Evolutionary conservation across 2,329 filamentous ascomycete genomes (phyloP).

Genomic region (Fusarium virguliforme): DNA sequence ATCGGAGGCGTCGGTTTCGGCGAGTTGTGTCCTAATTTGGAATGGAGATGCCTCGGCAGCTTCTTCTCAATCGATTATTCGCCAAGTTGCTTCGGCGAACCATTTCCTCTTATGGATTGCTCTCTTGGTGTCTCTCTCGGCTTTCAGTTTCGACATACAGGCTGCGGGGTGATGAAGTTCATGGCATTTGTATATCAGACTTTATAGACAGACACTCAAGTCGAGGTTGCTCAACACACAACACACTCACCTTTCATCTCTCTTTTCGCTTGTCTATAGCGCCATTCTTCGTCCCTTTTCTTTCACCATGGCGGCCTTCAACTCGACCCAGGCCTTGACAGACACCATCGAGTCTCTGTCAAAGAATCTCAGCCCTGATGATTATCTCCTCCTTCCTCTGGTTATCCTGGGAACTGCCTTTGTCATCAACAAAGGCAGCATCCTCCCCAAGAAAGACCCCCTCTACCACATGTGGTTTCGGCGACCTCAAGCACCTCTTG

Average conservation of each 20-base stretch:
- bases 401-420: background rate
- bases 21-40: background rate
- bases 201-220: background rate
- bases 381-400: constrained; percentile 24
- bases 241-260: background rate
- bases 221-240: background rate
- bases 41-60: background rate
- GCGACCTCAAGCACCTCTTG: background rate
- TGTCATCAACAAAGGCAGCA: background rate
- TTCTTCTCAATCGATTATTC: background rate
- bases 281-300: background rate
- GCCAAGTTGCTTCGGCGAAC: background rate
- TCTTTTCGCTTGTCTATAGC: background rate
- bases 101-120: background rate
- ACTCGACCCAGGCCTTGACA: background rate
- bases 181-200: constrained; percentile 1
- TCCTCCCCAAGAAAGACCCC: background rate
- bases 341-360: constrained; percentile 22
- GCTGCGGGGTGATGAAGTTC: background rate
- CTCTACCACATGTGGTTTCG: constrained; percentile 3
- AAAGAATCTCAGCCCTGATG: constrained; percentile 10
- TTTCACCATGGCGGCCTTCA: constrained; percentile 16
- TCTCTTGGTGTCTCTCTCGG: background rate
- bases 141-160: background rate
- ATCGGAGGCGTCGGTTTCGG: background rate